These are phyloP conservation scores for Adansonia gregorii DNA, from an alignment of 441 rosid species.

Conservation along the genomic window DNA sequence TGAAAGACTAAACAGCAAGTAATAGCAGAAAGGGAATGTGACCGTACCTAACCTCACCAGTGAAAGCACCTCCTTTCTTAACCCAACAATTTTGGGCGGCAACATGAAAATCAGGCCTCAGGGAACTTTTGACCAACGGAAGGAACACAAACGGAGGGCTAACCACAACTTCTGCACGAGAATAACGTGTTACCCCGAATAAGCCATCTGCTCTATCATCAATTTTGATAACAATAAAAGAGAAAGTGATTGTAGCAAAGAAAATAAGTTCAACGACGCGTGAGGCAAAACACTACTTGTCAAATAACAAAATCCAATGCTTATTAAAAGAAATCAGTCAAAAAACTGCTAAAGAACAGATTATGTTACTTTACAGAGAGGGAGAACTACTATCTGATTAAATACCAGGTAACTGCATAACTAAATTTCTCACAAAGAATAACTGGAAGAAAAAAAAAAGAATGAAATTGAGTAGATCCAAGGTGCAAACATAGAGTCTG, in stretches of 20 bases:
- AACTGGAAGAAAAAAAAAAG: background rate
- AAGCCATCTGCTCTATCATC: slow-evolving; percentile 1
- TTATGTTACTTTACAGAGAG: too few species aligned
- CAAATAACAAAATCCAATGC: background rate
- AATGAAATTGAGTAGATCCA: background rate
- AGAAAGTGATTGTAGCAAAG: background rate
- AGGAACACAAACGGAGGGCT: slow-evolving; percentile 79
- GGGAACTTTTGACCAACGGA: slow-evolving; percentile 48
- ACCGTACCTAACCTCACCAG: slow-evolving; percentile 72
- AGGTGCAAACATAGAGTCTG: background rate
- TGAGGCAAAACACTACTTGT: background rate
- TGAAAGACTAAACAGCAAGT: background rate
- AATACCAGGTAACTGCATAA: background rate
- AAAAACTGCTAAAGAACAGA: background rate
- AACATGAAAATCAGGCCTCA: slow-evolving; percentile 60
- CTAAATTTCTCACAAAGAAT: background rate
- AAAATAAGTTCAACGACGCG: background rate
- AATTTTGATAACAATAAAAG: background rate
- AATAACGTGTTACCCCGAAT: background rate
- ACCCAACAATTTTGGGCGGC: slow-evolving; percentile 87
- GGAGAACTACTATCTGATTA: background rate
- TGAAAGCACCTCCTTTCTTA: slow-evolving; percentile 78
- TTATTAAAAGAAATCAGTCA: background rate
- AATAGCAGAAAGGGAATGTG: background rate
- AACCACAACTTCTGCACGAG: slow-evolving; percentile 64